Base-by-base conservation (phyloP, 2,329 filamentous ascomycete species). In the Paecilomyces formosus region DNA sequence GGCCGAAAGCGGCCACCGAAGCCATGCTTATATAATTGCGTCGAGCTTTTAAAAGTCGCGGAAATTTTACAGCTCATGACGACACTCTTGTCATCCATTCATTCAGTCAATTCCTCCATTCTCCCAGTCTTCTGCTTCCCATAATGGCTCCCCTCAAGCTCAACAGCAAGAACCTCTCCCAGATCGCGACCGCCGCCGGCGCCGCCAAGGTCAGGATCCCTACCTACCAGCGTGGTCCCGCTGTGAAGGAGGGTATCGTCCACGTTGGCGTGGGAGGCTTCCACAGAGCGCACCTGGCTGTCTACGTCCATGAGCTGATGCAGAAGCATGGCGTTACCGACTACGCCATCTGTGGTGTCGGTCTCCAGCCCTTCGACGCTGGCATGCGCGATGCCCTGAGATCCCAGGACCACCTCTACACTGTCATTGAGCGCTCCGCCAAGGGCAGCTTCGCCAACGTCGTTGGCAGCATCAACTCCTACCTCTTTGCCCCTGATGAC, bases 261-360 rank as follows among this genome's bases (percentile, higher is more conserved):
- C 80, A 82, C 68, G 70, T 82, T 58, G 80, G 80, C 55, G 80
- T 82, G 12, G 80, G 80, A 61, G 80, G 80, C 66, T 82, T 82
- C 72, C 80, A 82, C 74, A 72, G 80, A 63, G 79, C 80, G 22
- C 80, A 82, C 58, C 65, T 82, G 68, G 80, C 80, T 21, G 78
- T 82, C 63, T 82, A 82, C 65, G 65, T 82, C 57, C 72, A 82
- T 70, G 66, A 74, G 53, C 67, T 82, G 68, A 76, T 82, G 65
- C 70, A 77, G 68, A 73, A 81, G 58, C 75, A 79, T 58, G 73
- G 70, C 12, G 64, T 77, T 24, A 72, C 63, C 53, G 73, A 82
- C 62, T 82, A 75, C 66, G 78, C 79, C 33, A 82, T 82, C 61
- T 81, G 78, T 67, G 80, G 80, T 54, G 76, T 82, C 49, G 80